These are phyloP conservation scores for Talaromyces sp. DNA, from an alignment of 2,329 filamentous ascomycete species.

Conservation along the genomic window DNA sequence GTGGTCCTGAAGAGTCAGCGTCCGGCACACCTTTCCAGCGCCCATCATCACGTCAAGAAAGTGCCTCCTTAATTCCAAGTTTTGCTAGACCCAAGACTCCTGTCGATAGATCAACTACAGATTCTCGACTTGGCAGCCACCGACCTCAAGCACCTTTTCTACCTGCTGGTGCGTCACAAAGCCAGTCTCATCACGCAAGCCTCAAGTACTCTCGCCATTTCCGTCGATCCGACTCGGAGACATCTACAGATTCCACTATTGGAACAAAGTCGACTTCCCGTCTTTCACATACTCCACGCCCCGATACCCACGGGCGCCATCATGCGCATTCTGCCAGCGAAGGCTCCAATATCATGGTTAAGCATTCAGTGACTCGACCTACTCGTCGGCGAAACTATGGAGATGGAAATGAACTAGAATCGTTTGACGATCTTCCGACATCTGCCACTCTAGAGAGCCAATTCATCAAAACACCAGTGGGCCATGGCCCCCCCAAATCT, in stretches of 20 bases:
- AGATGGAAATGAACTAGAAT: conserved; percentile 86
- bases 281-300: conserved; percentile 40
- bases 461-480: conserved; percentile 75
- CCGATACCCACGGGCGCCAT: conserved; percentile 49
- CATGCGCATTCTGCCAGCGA: conserved; percentile 50
- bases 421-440: conserved; percentile 91
- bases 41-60: conserved; percentile 39
- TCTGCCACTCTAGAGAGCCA: conserved; percentile 76
- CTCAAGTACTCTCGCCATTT: conserved; percentile 69
- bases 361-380: conserved; percentile 72
- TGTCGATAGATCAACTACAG: conserved; percentile 54
- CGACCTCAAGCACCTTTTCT: conserved; percentile 71
- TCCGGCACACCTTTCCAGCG: conserved; percentile 34
- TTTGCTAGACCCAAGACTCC: conserved; percentile 65
- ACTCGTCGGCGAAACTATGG: conserved; percentile 72
- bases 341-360: conserved; percentile 53
- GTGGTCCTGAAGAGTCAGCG: conserved; percentile 40
- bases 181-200: conserved; percentile 73
- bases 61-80: conserved; percentile 28
- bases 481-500: conserved; percentile 64
- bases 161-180: conserved; percentile 69
- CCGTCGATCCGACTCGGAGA: conserved; percentile 79
- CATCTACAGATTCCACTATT: conserved; percentile 50
- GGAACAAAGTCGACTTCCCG: conserved; percentile 42
- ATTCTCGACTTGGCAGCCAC: conserved; percentile 45